A percentile compares a stretch with the other conserved stretches of the same genome.
These are phyloP conservation scores for Trypanosoma platydactyli DNA, from an alignment of 208 protist genomes.

Conservation along the genomic window DNA sequence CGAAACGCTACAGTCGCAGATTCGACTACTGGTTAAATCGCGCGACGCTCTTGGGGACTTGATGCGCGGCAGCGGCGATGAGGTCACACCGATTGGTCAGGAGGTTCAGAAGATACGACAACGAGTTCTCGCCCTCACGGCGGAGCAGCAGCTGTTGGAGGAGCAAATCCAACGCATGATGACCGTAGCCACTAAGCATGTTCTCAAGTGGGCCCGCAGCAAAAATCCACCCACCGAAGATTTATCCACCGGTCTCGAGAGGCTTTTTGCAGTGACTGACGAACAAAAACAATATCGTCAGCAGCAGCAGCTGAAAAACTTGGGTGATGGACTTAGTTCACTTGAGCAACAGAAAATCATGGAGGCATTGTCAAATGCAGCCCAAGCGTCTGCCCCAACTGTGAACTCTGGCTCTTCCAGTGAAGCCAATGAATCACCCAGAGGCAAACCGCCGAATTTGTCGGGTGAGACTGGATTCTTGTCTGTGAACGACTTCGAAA, in stretches of 20 bases:
- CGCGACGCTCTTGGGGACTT: constrained; percentile 35
- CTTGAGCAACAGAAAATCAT: constrained; percentile 58
- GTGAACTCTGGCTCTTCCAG: constrained; percentile 27
- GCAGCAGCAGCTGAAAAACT: constrained; percentile 5
- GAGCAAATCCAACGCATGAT: constrained; percentile 72
- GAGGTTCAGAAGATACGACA: constrained; percentile 63
- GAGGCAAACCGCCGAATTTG: constrained; percentile 41
- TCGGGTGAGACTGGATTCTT: constrained; percentile 48
- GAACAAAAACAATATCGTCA: not conserved
- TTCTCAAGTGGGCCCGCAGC: constrained; percentile 72
- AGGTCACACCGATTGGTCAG: constrained; percentile 42
- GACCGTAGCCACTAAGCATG: constrained; percentile 50
- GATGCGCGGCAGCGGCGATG: constrained; percentile 2
- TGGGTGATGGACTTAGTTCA: constrained; percentile 32
- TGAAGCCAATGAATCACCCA: constrained; percentile 29
- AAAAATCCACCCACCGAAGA: constrained; percentile 75
- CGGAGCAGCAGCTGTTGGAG: constrained; percentile 60
- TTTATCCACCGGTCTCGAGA: constrained; percentile 4
- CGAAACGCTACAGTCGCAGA: constrained; percentile 45
- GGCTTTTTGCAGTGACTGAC: not conserved
- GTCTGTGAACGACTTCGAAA: constrained; percentile 64
- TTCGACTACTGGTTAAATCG: constrained; percentile 56
- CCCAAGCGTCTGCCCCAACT: constrained; percentile 32
- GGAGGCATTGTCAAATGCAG: constrained; percentile 28
- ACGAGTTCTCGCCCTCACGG: constrained; percentile 44